Evolutionary conservation across 2,329 filamentous ascomycete species (phyloP), one percentile per base, ranked within the genome.

Genomic region (Claviceps pazoutovae): DNA sequence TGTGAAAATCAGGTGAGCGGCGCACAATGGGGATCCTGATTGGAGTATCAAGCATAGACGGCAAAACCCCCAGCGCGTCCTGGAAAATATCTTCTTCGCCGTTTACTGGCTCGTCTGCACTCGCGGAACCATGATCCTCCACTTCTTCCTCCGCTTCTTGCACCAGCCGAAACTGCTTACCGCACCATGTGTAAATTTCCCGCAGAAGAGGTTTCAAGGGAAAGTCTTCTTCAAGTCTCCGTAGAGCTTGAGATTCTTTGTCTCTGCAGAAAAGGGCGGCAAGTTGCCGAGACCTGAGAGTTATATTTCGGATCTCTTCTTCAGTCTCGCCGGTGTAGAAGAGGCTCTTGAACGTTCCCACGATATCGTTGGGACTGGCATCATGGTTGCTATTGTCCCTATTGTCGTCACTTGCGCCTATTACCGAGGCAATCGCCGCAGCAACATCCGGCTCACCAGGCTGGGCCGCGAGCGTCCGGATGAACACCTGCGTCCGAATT

Each of bases 401-500:
- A 4, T 23, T 19, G 23, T 16, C 14, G 2, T 26, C 23, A 21
- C 8, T 13, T 5, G 60, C 50, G 52, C 65, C 68, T 42, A 71
- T 69, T 6, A 62, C 57, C 3, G 56, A 53, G 17, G 61, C 62
- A 26, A 68, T 59, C 11, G 59, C 49, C 2, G 56, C 51, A 5
- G 51, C 54, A 16, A 56, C 52, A 37, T 59, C 51, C 3, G 36
- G 52, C 4, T 60, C 52, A 3, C 36, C 34, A 0, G 46, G 48
- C 5, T 49, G 46, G 1, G 26, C 45, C 5, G 58, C 58, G 2
- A 68, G 53, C 1, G 38, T 46, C 43, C 64, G 60, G 19, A 73
- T 63, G 44, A 65, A 56, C 39, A 59, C 57, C 48, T 64, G 62
- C 0, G 67, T 70, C 44, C 70, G 69, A 26, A 73, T 63, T 4